Evolutionary conservation across 2,329 filamentous ascomycete genomes (phyloP).

Genomic region (Nigrospora osmanthi): DNA sequence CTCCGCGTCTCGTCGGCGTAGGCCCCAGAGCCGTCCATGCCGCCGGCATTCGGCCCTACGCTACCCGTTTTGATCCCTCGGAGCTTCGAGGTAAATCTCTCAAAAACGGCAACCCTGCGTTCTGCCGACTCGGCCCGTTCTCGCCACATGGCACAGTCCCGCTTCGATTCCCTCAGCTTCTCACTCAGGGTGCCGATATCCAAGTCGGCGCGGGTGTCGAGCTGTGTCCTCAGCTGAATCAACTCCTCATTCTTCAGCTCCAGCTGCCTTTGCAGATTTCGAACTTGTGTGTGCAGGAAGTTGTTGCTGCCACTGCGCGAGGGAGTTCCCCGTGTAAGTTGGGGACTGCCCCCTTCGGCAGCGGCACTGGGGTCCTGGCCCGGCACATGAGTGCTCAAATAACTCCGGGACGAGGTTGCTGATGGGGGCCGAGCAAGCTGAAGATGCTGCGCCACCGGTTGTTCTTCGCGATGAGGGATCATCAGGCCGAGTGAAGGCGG

Average conservation of each 20-base stretch:
- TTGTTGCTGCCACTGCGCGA: constrained; percentile 21
- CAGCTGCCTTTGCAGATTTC: constrained; percentile 39
- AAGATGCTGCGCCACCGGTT: constrained; percentile 30
- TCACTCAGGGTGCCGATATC: constrained; percentile 39
- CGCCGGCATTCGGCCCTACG: too few relatives aligned
- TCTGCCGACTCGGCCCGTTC: constrained; percentile 49
- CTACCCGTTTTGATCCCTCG: constrained; percentile 7
- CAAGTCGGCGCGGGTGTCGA: constrained; percentile 34
- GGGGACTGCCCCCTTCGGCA: not conserved
- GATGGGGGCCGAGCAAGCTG: constrained; percentile 24
- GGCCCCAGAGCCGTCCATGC: too few relatives aligned
- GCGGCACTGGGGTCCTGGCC: constrained; percentile 2
- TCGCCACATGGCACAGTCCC: constrained; percentile 42
- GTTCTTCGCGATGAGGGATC: constrained; percentile 25
- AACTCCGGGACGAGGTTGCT: constrained; percentile 12
- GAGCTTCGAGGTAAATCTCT: constrained; percentile 30
- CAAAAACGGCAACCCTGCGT: constrained; percentile 38
- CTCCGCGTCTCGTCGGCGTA: not conserved
- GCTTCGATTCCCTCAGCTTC: constrained; percentile 33
- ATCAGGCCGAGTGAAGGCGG: constrained; percentile 29
- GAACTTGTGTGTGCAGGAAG: constrained; percentile 39
- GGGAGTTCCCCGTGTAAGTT: constrained; percentile 3
- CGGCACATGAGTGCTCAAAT: not conserved
- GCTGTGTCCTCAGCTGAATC: constrained; percentile 32
- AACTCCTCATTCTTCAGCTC: constrained; percentile 37